Evolutionary conservation across 495 filamentous ascomycete species (phyloP).

Genomic region (Penicillium goetzii): DNA sequence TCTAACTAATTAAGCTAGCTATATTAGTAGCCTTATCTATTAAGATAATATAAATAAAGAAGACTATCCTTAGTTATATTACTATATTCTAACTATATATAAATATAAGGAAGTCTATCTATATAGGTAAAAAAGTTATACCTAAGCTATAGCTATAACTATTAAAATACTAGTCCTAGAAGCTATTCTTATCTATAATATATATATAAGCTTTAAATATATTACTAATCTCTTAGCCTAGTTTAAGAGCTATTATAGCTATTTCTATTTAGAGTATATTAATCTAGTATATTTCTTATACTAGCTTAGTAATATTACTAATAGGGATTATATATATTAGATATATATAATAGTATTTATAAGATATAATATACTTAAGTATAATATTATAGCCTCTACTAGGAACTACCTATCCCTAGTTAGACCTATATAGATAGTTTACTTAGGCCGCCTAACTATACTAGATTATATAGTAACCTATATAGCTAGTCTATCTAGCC

Average conservation of each 20-base stretch:
- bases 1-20: conserved; percentile 32
- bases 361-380: too few relatives aligned
- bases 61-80: conserved; percentile 28
- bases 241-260: conserved; percentile 28
- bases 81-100: conserved; percentile 29
- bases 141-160: conserved; percentile 29
- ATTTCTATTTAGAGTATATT: conserved; percentile 33
- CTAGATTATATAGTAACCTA: too few relatives aligned
- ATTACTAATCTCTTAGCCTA: conserved; percentile 26
- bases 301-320: conserved; percentile 30
- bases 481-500: too few relatives aligned
- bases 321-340: conserved; percentile 33
- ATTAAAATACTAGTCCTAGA: conserved; percentile 33
- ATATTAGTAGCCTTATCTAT: conserved; percentile 35
- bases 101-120: conserved; percentile 37
- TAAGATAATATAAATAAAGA: conserved; percentile 34
- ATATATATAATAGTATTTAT: conserved; percentile 33
- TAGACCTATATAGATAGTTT: too few relatives aligned
- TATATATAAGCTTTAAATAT: conserved; percentile 34
- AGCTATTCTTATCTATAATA: conserved; percentile 33
- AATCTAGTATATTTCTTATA: conserved; percentile 25
- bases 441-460: too few relatives aligned
- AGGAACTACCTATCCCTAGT: too few relatives aligned
- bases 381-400: too few relatives aligned
- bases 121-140: conserved; percentile 30